Evolutionary conservation across 352 stramenopile species (phyloP).

Genomic region (Pythium coloratum): DNA sequence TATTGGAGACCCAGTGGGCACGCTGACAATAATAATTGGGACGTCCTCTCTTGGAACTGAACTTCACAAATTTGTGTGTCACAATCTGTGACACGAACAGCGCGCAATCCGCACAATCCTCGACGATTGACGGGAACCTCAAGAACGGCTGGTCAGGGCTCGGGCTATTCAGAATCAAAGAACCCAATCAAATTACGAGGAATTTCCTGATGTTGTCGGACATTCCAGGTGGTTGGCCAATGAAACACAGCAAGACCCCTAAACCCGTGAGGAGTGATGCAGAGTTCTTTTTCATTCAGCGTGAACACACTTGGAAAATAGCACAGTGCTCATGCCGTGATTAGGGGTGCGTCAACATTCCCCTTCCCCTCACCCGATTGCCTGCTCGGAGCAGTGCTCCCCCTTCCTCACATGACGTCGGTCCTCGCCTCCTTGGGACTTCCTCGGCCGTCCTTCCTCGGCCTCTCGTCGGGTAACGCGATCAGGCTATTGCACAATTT

Average conservation of each 20-base stretch:
- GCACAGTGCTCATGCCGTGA: too few relatives aligned
- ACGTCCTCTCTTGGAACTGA: too few relatives aligned
- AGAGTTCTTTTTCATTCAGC: too few relatives aligned
- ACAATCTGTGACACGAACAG: background rate
- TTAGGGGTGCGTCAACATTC: background rate
- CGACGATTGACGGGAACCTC: too few relatives aligned
- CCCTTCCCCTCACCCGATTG: background rate
- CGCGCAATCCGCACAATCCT: too few relatives aligned
- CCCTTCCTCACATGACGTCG: too few relatives aligned
- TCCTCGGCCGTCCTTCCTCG: slow-evolving; percentile 2
- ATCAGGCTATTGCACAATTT: slow-evolving; percentile 71
- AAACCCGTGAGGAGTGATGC: too few relatives aligned
- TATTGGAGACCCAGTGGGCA: too few relatives aligned
- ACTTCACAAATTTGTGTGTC: background rate
- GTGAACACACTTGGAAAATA: too few relatives aligned
- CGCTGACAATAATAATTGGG: too few relatives aligned
- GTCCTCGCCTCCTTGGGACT: slow-evolving; percentile 1
- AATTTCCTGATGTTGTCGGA: background rate
- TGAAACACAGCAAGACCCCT: background rate
- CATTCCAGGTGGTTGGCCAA: background rate
- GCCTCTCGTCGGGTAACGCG: slow-evolving; percentile 54
- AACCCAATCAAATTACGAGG: too few relatives aligned
- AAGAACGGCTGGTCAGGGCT: background rate
- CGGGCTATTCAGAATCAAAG: background rate
- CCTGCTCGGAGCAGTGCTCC: too few relatives aligned